Conservation (phyloP, 352 stramenopile genomes). For the Nothophytophthora sp. region DNA sequence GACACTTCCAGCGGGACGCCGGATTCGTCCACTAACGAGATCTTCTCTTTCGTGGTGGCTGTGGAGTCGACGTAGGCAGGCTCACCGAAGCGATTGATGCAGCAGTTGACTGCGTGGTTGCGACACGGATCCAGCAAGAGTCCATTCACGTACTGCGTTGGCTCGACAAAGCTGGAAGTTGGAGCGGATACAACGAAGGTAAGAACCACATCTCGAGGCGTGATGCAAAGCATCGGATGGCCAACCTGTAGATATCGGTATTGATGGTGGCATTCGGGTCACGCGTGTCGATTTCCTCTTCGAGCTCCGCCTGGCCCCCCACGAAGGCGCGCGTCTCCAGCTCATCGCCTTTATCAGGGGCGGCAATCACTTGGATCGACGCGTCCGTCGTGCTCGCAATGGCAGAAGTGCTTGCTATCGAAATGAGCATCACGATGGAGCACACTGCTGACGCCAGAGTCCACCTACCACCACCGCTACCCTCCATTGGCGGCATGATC, state of each 20-base stretch:
- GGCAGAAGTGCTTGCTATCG: not conserved
- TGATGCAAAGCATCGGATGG: no score
- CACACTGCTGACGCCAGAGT: no score
- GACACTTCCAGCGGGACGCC: constrained; percentile 52
- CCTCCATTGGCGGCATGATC: no score
- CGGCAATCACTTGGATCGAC: constrained; percentile 54
- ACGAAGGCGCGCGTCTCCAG: constrained; percentile 57
- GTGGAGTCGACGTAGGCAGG: constrained; percentile 42
- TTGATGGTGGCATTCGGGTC: constrained; percentile 50
- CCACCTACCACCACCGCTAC: not conserved
- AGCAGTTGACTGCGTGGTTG: constrained; percentile 59
- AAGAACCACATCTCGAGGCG: no score
- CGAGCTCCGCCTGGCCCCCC: constrained; percentile 42
- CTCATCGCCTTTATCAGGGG: constrained; percentile 69
- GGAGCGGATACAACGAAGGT: not conserved
- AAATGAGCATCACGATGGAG: constrained; percentile 3
- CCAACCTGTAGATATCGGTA: constrained; percentile 77
- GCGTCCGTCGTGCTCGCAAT: constrained; percentile 9
- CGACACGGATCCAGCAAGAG: constrained; percentile 85
- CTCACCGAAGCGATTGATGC: constrained; percentile 78
- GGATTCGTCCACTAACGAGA: constrained; percentile 72
- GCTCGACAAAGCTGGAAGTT: constrained; percentile 36
- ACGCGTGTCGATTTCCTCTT: constrained; percentile 37
- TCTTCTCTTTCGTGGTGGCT: constrained; percentile 41
- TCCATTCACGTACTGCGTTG: constrained; percentile 74